Evolutionary conservation across 2,329 filamentous ascomycete species (phyloP).

Genomic region (Colletotrichum tabaci): DNA sequence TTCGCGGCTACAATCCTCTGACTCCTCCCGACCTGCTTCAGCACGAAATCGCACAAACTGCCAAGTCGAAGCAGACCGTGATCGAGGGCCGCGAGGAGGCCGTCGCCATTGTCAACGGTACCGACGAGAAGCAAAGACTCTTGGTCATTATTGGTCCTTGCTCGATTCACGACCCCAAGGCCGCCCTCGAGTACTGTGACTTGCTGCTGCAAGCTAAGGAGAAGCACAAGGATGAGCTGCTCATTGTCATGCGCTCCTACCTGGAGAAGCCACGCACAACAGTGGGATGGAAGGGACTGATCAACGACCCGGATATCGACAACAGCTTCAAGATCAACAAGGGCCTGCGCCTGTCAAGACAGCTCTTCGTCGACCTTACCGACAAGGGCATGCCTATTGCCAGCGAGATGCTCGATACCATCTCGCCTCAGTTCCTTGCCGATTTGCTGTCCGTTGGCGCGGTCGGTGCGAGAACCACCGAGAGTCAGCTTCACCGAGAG

Average conservation of each 20-base stretch:
- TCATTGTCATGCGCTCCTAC: conserved; percentile 98
- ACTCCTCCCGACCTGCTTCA: conserved; percentile 95
- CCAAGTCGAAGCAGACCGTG: conserved; percentile 72
- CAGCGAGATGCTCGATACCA: conserved; percentile 98
- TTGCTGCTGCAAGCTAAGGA: conserved; percentile 84
- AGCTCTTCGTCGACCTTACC: conserved; percentile 95
- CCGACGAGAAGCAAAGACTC: conserved; percentile 71
- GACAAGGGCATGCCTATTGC: conserved; percentile 95
- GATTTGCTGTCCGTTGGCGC: conserved; percentile 93
- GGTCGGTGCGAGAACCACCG: conserved; percentile 95
- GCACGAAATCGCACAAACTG: conserved; percentile 83
- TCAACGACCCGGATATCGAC: conserved; percentile 99
- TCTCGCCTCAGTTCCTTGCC: conserved; percentile 96
- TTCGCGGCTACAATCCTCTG: conserved; percentile 92
- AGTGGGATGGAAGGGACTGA: conserved; percentile 98
- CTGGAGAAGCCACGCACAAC: conserved; percentile 98
- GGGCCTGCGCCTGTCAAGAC: conserved; percentile 86
- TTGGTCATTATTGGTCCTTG: conserved; percentile 92
- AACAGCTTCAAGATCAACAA: conserved; percentile 99
- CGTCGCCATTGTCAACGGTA: conserved; percentile 78
- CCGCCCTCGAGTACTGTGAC: conserved; percentile 94
- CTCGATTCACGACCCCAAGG: conserved; percentile 94
- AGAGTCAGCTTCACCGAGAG: conserved; percentile 95
- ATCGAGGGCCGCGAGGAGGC: conserved; percentile 74
- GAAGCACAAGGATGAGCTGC: conserved; percentile 89